phyloP scores from a whole-genome alignment of 1,284 basidiomycete species.

The Exsudoporus floridanus region DNA sequence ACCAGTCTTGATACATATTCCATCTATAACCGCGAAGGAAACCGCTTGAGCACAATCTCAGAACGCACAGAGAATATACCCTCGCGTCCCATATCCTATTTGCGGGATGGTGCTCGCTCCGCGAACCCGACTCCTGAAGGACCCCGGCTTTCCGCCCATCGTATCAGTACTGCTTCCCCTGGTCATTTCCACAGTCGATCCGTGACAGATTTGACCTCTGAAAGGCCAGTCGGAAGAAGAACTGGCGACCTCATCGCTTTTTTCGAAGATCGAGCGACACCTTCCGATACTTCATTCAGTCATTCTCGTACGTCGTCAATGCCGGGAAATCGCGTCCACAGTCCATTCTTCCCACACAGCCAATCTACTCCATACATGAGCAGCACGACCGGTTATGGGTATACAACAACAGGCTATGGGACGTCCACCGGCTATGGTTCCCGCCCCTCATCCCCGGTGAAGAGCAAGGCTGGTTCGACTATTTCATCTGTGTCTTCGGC shows the following conservation, averaged over 20 bases:
- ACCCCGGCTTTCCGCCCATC: conserved; percentile 41
- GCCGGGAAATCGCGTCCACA: conserved; percentile 51
- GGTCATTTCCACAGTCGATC: conserved; percentile 28
- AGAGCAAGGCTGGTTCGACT: conserved; percentile 40
- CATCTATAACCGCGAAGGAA: conserved; percentile 41
- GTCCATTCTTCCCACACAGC: conserved; percentile 48
- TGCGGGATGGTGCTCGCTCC: conserved; percentile 35
- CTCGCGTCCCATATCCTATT: conserved; percentile 47
- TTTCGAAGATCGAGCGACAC: conserved; percentile 57
- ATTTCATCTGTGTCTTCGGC: conserved; percentile 25
- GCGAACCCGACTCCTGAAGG: conserved; percentile 41
- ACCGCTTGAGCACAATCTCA: conserved; percentile 56
- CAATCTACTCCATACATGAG: conserved; percentile 43
- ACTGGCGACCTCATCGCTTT: conserved; percentile 71
- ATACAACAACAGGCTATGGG: conserved; percentile 33
- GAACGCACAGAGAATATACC: conserved; percentile 54
- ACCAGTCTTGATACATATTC: conserved; percentile 36
- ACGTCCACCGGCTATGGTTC: conserved; percentile 36
- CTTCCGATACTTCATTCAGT: conserved; percentile 33
- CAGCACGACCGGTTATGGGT: conserved; percentile 32
- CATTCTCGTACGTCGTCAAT: conserved; percentile 56
- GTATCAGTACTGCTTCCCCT: conserved; percentile 26
- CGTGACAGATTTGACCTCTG: conserved; percentile 28
- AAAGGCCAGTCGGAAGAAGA: conserved; percentile 50
- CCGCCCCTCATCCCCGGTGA: conserved; percentile 48